These are phyloP conservation scores for Myrica gale DNA, from an alignment of 306 rosid genomes.

Conservation along the genomic window DNA sequence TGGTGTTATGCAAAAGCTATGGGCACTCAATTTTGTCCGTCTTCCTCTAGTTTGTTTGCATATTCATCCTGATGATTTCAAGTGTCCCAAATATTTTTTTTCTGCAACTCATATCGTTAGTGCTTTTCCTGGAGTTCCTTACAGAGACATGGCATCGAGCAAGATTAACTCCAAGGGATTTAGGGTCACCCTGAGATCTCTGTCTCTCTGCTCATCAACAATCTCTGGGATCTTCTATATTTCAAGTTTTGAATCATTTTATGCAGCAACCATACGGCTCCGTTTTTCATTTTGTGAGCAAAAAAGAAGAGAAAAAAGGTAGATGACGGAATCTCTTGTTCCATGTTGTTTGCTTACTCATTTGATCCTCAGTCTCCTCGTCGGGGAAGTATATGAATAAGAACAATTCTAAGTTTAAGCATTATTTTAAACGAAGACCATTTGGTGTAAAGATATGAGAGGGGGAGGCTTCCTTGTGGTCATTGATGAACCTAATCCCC, in stretches of 20 bases:
- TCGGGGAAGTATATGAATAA: too few relatives aligned
- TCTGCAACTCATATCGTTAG: neutral
- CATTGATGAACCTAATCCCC: neutral
- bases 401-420: too few relatives aligned
- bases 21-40: neutral
- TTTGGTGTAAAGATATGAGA: too few relatives aligned
- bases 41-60: neutral
- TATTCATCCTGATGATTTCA: neutral
- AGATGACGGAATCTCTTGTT: too few relatives aligned
- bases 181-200: neutral
- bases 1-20: neutral
- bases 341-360: too few relatives aligned
- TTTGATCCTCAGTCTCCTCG: too few relatives aligned
- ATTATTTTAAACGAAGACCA: too few relatives aligned
- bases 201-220: neutral
- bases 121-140: neutral
- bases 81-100: neutral
- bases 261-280: too few relatives aligned
- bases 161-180: neutral
- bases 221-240: neutral
- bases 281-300: too few relatives aligned
- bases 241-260: neutral
- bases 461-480: neutral
- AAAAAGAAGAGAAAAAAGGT: too few relatives aligned
- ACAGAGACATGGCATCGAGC: neutral